Percentiles rank a stretch among this genome's conserved stretches.
phyloP scores from a whole-genome alignment of 1,284 basidiomycete species.

The Anthracocystis panici-leucophaei region DNA sequence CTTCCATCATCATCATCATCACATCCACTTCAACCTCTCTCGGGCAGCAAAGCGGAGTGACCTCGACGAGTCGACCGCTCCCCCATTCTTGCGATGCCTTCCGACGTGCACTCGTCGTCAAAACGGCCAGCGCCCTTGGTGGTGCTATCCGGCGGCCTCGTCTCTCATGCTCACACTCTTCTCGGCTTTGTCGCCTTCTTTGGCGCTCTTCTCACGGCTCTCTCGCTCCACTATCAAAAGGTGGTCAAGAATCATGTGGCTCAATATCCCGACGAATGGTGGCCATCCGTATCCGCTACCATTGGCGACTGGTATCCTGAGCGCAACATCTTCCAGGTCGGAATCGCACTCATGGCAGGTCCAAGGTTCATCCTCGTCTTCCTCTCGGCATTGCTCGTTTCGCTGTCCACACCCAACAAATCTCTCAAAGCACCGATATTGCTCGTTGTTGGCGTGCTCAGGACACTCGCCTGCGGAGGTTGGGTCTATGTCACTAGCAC shows the following conservation, averaged over 20 bases:
- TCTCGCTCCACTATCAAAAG: constrained; percentile 82
- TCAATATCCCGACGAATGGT: constrained; percentile 89
- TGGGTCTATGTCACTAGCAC: constrained; percentile 90
- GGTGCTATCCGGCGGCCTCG: constrained; percentile 50
- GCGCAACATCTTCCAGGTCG: constrained; percentile 86
- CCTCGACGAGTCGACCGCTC: background rate
- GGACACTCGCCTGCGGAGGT: constrained; percentile 87
- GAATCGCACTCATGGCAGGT: constrained; percentile 80
- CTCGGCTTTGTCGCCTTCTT: constrained; percentile 80
- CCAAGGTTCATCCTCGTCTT: constrained; percentile 84
- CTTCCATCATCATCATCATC: background rate
- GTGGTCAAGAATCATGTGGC: constrained; percentile 88
- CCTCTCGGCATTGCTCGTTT: constrained; percentile 74
- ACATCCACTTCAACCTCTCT: background rate
- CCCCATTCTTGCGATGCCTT: constrained; percentile 24
- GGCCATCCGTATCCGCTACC: constrained; percentile 90
- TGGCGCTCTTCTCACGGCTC: constrained; percentile 78
- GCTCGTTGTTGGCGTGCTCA: constrained; percentile 77
- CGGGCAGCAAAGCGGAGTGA: background rate
- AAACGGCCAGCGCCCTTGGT: constrained; percentile 44
- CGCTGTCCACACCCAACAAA: constrained; percentile 35
- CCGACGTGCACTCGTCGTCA: constrained; percentile 30
- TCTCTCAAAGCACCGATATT: constrained; percentile 69
- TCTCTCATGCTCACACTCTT: constrained; percentile 76
- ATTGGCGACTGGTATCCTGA: constrained; percentile 90